Base-by-base conservation (phyloP, 768 basidiomycete species). In the Lactifluus echinatus region DNA sequence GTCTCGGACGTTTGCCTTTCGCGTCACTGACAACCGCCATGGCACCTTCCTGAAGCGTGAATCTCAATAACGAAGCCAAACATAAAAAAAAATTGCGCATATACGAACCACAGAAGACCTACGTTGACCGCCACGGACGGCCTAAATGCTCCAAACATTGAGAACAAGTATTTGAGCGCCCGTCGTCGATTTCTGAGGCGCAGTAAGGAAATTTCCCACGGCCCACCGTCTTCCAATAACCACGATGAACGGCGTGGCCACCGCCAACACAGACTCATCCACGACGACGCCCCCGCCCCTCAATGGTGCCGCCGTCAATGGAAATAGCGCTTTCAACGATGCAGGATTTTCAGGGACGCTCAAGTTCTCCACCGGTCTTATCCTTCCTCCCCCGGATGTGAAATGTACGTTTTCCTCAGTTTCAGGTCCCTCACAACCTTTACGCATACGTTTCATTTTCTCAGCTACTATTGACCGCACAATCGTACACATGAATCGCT, bases 401-500 rank as follows among this genome's bases (percentile, higher is more conserved):
- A 92, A 95, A 77, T 85, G 93, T 85, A 64, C 70, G 84, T 74
- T 33, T 46, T 43, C 33, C 15, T 40, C 17, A 33, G 42, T 31
- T 55, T 28, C 53, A 56, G 39, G 28, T 42, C 11, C 36, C 42
- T 48, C 50, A 31, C 42, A 14, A 15, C 24, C 53, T 64, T 7
- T 45, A 26, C 26, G 15, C 1, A 12, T n/a, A 3, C 23, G 37
- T 54, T n/a, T 31, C 42, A 42, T 33, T 23, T 31, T 43, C 50
- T 33, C 61, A 94, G 92, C 85, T 56, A 92, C 98, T 60, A 93
- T 98, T 62, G 96, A 98, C 76, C 83, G 92, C 67, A 99, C 96
- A 14, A 94, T 96, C 4, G 71, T 79, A 12, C 92, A 88, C 59
- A 89, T 98, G 59, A 91, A 93, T 34, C 87, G 89, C 62, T 95